A percentile compares a stretch with the other conserved stretches of the same genome.
These are phyloP conservation scores for Pholiota adiposa DNA, from an alignment of 1,284 basidiomycete genomes.

Conservation along the genomic window DNA sequence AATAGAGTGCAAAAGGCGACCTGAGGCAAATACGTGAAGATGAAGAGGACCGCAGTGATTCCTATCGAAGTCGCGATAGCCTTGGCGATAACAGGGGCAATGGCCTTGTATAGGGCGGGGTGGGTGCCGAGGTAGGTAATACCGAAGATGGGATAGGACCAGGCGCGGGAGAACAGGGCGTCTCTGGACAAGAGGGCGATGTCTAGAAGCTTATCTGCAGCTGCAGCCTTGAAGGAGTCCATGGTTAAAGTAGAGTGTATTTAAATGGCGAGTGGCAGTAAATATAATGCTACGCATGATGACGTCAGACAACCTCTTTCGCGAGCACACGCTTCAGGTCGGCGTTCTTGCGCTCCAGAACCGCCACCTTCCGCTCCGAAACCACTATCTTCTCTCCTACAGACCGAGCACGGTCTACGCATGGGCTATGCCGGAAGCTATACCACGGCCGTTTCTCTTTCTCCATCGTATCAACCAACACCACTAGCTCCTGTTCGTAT, in stretches of 20 bases:
- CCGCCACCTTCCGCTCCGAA: conserved; percentile 69
- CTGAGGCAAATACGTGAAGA: conserved; percentile 73
- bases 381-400: conserved; percentile 77
- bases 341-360: conserved; percentile 69
- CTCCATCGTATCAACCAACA: conserved; percentile 62
- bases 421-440: conserved; percentile 48
- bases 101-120: conserved; percentile 39
- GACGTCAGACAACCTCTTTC: conserved; percentile 26
- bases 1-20: conserved; percentile 67
- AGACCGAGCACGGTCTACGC: conserved; percentile 68
- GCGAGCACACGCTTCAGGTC: conserved; percentile 67
- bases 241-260: conserved; percentile 12
- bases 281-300: conserved; percentile 21
- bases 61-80: conserved; percentile 42
- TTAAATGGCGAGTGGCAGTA: neutral
- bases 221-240: conserved; percentile 15
- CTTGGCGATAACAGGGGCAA: conserved; percentile 44
- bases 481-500: conserved; percentile 79
- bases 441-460: conserved; percentile 52
- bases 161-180: conserved; percentile 36
- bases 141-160: conserved; percentile 42
- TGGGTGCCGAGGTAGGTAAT: conserved; percentile 39
- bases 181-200: conserved; percentile 26
- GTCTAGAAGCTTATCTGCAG: conserved; percentile 19
- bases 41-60: conserved; percentile 54